A percentile compares a stretch with the other conserved stretches of the same genome.
Evolutionary conservation across 352 stramenopile genomes (phyloP).

Genomic region (Globisporangium nagaii): DNA sequence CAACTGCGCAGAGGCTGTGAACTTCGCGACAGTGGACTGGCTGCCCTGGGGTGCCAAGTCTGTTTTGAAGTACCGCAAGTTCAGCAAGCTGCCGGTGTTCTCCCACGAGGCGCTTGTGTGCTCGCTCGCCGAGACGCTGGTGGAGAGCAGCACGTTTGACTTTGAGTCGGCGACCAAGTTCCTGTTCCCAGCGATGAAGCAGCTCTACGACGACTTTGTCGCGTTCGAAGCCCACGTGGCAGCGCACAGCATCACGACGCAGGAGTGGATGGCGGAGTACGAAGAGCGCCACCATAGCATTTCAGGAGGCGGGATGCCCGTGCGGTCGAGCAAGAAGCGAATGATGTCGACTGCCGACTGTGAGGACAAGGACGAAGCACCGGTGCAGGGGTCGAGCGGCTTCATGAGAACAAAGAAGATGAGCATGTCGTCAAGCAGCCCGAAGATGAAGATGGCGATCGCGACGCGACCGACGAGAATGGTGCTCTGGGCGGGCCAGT

Average conservation of each 20-base stretch:
- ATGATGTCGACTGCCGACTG: slow-evolving; percentile 15
- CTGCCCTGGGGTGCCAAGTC: slow-evolving; percentile 75
- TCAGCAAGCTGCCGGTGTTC: slow-evolving; percentile 80
- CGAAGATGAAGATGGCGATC: slow-evolving; percentile 24
- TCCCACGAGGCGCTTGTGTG: slow-evolving; percentile 80
- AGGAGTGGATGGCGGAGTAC: slow-evolving; percentile 51
- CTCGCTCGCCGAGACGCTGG: slow-evolving; percentile 64
- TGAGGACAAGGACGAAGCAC: slow-evolving; percentile 25
- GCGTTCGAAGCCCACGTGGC: slow-evolving; percentile 42
- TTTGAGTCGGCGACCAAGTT: slow-evolving; percentile 33
- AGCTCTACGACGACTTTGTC: slow-evolving; percentile 49
- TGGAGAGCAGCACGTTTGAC: slow-evolving; percentile 54
- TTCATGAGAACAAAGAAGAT: slow-evolving; percentile 13
- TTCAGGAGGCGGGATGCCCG: not conserved
- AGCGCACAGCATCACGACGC: slow-evolving; percentile 23
- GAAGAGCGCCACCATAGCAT: slow-evolving; percentile 22
- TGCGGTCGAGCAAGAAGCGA: slow-evolving; percentile 10
- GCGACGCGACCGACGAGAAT: slow-evolving; percentile 51
- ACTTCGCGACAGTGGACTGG: slow-evolving; percentile 89
- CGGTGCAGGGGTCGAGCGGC: slow-evolving; percentile 9
- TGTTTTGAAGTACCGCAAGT: slow-evolving; percentile 69
- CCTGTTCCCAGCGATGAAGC: slow-evolving; percentile 58
- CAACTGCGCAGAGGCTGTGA: slow-evolving; percentile 89
- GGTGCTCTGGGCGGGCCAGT: slow-evolving; percentile 78
- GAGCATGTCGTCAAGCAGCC: slow-evolving; percentile 12